Evolutionary conservation across 2,329 filamentous ascomycete genomes (phyloP).

Genomic region (Diaporthe aspalathi): DNA sequence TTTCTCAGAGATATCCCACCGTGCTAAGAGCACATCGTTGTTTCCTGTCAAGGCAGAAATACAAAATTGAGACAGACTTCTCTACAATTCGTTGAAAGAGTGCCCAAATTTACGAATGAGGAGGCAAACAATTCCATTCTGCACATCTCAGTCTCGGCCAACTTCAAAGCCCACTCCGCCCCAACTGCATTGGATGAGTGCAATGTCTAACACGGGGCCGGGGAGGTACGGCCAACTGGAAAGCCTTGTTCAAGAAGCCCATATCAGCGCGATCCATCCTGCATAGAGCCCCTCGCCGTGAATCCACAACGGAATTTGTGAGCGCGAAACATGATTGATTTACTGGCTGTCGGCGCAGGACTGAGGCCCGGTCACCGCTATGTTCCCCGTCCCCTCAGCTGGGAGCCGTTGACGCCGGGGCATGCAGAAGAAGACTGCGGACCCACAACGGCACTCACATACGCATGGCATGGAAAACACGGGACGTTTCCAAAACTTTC

Average conservation of each 20-base stretch:
- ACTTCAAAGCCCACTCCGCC: too few relatives aligned
- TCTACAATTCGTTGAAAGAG: background rate
- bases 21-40: background rate
- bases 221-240: background rate
- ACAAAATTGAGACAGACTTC: background rate
- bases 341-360: background rate
- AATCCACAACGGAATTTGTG: too few relatives aligned
- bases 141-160: background rate
- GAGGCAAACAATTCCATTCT: background rate
- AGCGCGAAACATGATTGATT: background rate
- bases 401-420: background rate
- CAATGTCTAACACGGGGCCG: too few relatives aligned
- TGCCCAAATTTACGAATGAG: too few relatives aligned
- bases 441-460: background rate
- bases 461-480: background rate
- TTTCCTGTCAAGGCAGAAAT: conserved; percentile 2
- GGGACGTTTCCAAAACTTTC: background rate
- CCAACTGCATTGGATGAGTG: too few relatives aligned
- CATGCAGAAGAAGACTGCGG: background rate
- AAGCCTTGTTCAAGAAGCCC: background rate
- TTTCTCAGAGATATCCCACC: conserved; percentile 17
- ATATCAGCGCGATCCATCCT: background rate
- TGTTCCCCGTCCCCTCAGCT: background rate
- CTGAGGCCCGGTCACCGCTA: background rate
- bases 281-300: background rate